Base-by-base conservation (phyloP, 805 yeast species). In the Jamesozyma rosinii region DNA sequence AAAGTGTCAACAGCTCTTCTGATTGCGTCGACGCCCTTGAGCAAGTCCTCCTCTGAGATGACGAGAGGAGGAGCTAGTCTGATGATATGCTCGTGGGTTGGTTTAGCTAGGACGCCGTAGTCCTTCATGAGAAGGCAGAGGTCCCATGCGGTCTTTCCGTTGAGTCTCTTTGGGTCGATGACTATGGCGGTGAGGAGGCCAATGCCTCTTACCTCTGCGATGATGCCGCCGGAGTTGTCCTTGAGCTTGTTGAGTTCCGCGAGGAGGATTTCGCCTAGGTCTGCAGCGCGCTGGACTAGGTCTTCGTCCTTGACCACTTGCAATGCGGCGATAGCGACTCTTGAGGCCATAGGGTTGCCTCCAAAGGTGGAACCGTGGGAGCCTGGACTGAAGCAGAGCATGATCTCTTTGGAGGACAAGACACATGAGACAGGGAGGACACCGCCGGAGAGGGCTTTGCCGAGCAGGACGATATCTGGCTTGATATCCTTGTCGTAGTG, bases 361-460 rank as follows among this genome's bases (percentile, higher is more conserved):
- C 97, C 97, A 63, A 85, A 90, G 19, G 97, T 90, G 24, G 97
- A 89, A 41, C 97, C 97, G 67, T 90, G 97, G 27, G 95, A 85
- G 43, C 97, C 97, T 22, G 97, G 95, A 49, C 84, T 86, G 54
- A 90, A 75, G 50, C 86, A 78, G 51, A 80, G 74, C 96, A 90
- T 84, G 61, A 90, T 83, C 46, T 87, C 94, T 54, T 70, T 77
- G n/a, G 95, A 84, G 1, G 96, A 83, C 50, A 90, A 72, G 15
- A 88, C 96, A 24, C 94, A 92, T 37, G 94, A 82, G 14, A 88
- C 94, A 29, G 97, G 97, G 49, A 84, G 63, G 27, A 88, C 89
- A 65, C 97, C 97, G 45, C 97, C 97, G 26, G 95, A 81, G 47
- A 90, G 77, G 45, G 97, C 97, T 70, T 90, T 90, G 58, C 97